Evolutionary conservation across 1,284 basidiomycete genomes (phyloP).

Genomic region (Kwoniella shivajii): DNA sequence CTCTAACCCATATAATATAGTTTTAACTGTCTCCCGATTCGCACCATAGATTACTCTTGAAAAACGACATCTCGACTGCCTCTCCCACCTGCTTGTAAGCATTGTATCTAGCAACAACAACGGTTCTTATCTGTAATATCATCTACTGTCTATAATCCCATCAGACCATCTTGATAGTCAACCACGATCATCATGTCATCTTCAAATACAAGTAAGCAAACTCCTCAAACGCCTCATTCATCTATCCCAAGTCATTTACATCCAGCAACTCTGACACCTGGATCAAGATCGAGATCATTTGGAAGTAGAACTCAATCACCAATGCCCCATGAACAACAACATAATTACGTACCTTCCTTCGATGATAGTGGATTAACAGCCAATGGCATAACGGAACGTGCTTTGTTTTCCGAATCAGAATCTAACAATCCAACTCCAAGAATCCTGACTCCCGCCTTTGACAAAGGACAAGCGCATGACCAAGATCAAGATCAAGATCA

Average conservation of each 20-base stretch:
- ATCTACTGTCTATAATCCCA: too few species aligned
- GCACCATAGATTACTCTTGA: too few species aligned
- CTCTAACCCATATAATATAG: too few species aligned
- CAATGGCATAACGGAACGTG: constrained; percentile 23
- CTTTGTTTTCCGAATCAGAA: constrained; percentile 15
- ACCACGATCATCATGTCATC: too few species aligned
- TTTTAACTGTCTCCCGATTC: too few species aligned
- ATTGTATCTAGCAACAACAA: too few species aligned
- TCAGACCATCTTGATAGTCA: too few species aligned
- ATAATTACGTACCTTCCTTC: constrained; percentile 30
- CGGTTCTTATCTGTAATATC: too few species aligned
- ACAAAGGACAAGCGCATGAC: not conserved
- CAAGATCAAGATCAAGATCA: not conserved
- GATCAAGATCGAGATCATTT: too few species aligned
- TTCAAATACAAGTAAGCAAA: not conserved
- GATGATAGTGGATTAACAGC: constrained; percentile 15
- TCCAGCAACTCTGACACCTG: too few species aligned
- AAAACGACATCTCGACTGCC: too few species aligned
- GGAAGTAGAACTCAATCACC: constrained; percentile 7
- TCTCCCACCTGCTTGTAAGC: not conserved
- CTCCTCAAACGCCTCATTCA: not conserved
- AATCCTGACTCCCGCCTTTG: not conserved
- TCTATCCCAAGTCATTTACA: constrained; percentile 5
- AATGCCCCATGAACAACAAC: constrained; percentile 33
- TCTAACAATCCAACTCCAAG: not conserved